phyloP scores from a whole-genome alignment of 129 eudicot species.

The Rutidosis leptorrhynchoides region DNA sequence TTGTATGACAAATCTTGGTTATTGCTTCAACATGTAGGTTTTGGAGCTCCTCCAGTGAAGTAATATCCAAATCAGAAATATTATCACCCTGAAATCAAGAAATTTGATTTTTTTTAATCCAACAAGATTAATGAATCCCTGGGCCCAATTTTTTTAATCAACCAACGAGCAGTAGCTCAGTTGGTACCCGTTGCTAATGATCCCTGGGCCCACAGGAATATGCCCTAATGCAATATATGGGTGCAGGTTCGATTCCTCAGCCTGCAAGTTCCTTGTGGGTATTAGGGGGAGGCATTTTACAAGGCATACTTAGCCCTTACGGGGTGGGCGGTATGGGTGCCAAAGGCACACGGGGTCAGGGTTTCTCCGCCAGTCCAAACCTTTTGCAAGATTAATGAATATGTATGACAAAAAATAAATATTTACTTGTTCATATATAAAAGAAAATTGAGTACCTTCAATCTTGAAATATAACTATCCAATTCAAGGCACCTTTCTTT shows the following conservation, averaged over 20 bases:
- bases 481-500: slow-evolving; percentile 46
- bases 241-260: no score
- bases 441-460: slow-evolving; percentile 40
- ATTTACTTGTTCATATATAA: background rate
- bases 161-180: no score
- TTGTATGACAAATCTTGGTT: slow-evolving; percentile 66
- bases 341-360: no score
- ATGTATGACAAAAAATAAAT: background rate
- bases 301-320: no score
- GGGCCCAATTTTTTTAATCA: background rate
- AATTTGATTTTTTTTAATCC: background rate
- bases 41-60: slow-evolving; percentile 60
- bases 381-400: no score
- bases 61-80: slow-evolving; percentile 47
- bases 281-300: no score
- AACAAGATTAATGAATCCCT: background rate
- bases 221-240: no score
- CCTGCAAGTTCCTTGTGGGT: no score
- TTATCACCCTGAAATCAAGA: slow-evolving; percentile 49
- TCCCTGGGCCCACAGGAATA: no score
- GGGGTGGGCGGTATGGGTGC: no score
- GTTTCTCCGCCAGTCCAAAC: no score
- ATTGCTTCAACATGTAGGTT: slow-evolving; percentile 70
- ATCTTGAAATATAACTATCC: slow-evolving; percentile 42
- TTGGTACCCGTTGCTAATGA: no score